These are phyloP conservation scores for Logfia minima DNA, from an alignment of 129 eudicot species.

Conservation along the genomic window DNA sequence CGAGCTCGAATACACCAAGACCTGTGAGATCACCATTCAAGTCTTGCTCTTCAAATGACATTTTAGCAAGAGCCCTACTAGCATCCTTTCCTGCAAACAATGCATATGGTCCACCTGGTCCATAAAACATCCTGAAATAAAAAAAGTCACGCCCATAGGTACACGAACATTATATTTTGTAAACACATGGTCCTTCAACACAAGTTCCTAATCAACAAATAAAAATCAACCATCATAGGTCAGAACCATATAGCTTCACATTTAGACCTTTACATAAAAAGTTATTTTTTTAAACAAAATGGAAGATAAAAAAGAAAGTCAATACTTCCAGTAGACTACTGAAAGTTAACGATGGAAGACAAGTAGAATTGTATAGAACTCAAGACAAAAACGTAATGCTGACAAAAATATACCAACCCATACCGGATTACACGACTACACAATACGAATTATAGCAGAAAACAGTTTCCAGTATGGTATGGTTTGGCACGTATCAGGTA, in stretches of 20 bases:
- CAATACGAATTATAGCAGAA: too few species aligned
- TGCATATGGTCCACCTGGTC: constrained; percentile 94
- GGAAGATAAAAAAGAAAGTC: too few species aligned
- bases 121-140: constrained; percentile 74
- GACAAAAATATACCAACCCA: too few species aligned
- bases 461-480: too few species aligned
- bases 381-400: too few species aligned
- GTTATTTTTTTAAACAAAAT: too few species aligned
- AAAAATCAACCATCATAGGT: not conserved
- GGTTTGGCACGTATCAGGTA: too few species aligned
- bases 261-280: not conserved
- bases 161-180: not conserved
- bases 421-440: too few species aligned
- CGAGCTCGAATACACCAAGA: constrained; percentile 82
- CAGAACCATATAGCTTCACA: not conserved
- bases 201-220: not conserved
- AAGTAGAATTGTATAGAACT: too few species aligned
- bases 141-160: not conserved
- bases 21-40: constrained; percentile 64
- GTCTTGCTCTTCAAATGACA: constrained; percentile 70
- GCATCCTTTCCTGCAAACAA: constrained; percentile 95
- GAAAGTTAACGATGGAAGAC: too few species aligned
- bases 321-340: too few species aligned
- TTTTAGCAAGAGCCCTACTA: constrained; percentile 95
- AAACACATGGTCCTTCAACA: not conserved